A percentile compares a stretch with the other conserved stretches of the same genome.
phyloP scores from a whole-genome alignment of 2,329 filamentous ascomycete species.

The Diaporthe caulivora region DNA sequence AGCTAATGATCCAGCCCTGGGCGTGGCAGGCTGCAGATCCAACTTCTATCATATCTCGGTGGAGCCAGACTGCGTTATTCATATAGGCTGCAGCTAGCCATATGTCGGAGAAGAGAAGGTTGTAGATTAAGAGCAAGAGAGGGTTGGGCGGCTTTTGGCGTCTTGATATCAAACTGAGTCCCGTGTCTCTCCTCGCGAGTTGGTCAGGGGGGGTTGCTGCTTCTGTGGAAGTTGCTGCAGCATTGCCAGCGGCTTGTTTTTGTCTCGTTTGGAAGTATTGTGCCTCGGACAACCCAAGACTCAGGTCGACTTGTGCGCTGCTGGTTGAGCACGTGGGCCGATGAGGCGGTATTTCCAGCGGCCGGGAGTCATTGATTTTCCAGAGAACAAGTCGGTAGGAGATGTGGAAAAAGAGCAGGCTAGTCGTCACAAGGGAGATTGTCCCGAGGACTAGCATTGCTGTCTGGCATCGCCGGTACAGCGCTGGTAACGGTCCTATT shows the following conservation, averaged over 20 bases:
- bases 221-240: not conserved
- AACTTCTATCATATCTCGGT: slow-evolving; percentile 64
- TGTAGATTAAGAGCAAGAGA: slow-evolving; percentile 77
- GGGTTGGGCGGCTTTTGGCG: slow-evolving; percentile 67
- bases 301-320: slow-evolving; percentile 42
- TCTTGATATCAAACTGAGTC: not conserved
- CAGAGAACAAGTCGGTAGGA: slow-evolving; percentile 47
- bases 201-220: not conserved
- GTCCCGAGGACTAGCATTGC: slow-evolving; percentile 43
- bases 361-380: slow-evolving; percentile 42
- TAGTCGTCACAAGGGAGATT: slow-evolving; percentile 45
- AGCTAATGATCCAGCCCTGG: slow-evolving; percentile 78
- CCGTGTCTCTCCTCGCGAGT: not conserved
- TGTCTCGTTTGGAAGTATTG: slow-evolving; percentile 42
- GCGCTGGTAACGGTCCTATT: slow-evolving; percentile 44
- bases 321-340: not conserved
- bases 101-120: slow-evolving; percentile 76
- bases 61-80: slow-evolving; percentile 71
- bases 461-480: slow-evolving; percentile 43
- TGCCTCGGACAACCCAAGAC: slow-evolving; percentile 45
- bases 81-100: slow-evolving; percentile 75
- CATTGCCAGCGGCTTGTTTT: not conserved
- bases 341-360: not conserved
- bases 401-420: slow-evolving; percentile 45
- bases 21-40: slow-evolving; percentile 67